Base-by-base conservation (phyloP, 345 rosid species). In the Schrenkiella parvula region DNA sequence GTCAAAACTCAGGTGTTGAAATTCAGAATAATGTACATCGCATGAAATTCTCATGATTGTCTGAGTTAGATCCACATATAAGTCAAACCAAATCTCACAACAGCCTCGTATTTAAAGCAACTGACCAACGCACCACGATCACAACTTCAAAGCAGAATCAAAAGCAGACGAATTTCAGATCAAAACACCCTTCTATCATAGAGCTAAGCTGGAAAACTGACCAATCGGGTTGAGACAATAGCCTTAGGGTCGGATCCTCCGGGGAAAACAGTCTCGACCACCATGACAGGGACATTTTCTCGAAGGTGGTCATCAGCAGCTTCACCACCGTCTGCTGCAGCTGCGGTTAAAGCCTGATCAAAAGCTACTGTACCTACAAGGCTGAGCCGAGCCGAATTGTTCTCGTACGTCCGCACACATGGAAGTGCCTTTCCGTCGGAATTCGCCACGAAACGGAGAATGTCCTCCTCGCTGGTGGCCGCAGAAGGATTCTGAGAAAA, bases 301-400 rank as follows among this genome's bases (percentile, higher is more conserved):
- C 74, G 77, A 4, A 89, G 65, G 29, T 91, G 97, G 3, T 91
- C 92, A 57, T 72, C 56, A 2, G 98, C 98, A n/a, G 92, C 84
- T 69, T 69, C 82, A 28, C 98, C 98, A 46, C 96, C 98, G 60
- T 93, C 98, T 3, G 97, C 89, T 0, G 98, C 96, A 17, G 96
- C 97, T 0, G 97, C 98, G 0, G 92, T 85, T 50, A 93, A 66
- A 72, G 97, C 97, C 71, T 90, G 98, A 31, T 83, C 87, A 79
- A 83, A 86, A 48, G 74, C 72, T 70, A 89, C 96, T 42, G 88
- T 78, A 23, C 95, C 97, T 34, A 93, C 86, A n/a, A 93, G 82
- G 70, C 84, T 84, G 19, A 93, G 84, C 15, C 87, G 89, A 74
- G 88, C 81, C 52, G 82, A 68, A 78, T 84, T 85, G 70, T 87